Conservation (phyloP, 2,329 filamentous ascomycete species). For the Alternaria postmessia region DNA sequence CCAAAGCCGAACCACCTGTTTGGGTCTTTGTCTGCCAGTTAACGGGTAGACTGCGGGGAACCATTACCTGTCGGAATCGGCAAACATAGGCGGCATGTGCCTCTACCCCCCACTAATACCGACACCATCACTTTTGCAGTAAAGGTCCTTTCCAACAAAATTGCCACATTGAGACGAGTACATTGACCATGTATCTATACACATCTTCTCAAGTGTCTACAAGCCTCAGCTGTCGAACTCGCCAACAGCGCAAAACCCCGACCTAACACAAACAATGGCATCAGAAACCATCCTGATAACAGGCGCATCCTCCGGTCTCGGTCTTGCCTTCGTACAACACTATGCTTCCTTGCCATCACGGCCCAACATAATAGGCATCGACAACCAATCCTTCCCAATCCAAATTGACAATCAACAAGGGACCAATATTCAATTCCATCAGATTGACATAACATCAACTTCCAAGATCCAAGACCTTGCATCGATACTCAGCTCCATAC, state of each 20-base stretch:
- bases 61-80: constrained; percentile 1
- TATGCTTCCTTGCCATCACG: constrained; percentile 25
- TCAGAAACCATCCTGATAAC: constrained; percentile 80
- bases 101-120: background rate
- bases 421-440: constrained; percentile 16
- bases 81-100: constrained; percentile 3
- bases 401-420: background rate
- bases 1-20: background rate
- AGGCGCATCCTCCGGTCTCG: constrained; percentile 94
- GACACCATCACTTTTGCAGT: background rate
- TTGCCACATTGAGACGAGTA: constrained; percentile 7
- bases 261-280: background rate
- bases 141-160: constrained; percentile 3
- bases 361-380: constrained; percentile 31
- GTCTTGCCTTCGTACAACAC: constrained; percentile 63
- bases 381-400: constrained; percentile 18
- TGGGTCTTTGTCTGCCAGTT: background rate
- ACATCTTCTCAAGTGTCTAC: background rate
- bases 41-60: constrained; percentile 11
- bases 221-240: background rate
- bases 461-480: constrained; percentile 17
- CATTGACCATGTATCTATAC: background rate
- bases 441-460: constrained; percentile 19
- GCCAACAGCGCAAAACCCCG: background rate
- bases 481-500: constrained; percentile 19